Evolutionary conservation across 2,329 filamentous ascomycete species (phyloP).

Genomic region (Colletotrichum aenigma): DNA sequence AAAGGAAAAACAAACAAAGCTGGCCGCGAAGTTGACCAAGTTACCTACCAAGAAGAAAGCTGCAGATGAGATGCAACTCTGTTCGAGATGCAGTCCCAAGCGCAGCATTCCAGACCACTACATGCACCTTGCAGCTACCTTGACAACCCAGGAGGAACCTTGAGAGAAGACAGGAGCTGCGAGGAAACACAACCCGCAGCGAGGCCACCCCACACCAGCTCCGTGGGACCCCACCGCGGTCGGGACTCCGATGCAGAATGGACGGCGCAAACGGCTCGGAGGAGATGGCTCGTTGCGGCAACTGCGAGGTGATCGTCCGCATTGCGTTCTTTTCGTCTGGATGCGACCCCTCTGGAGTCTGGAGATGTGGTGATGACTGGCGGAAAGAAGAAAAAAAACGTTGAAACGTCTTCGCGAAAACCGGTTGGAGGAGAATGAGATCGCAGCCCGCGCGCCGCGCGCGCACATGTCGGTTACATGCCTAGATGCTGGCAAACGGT

Average conservation of each 20-base stretch:
- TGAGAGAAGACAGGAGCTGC: neutral
- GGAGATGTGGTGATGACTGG: neutral
- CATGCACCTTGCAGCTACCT: neutral
- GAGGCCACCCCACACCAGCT: neutral
- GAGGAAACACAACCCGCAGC: neutral
- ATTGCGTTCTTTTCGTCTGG: neutral
- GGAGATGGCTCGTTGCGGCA: slow-evolving; percentile 6
- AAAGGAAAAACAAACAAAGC: neutral
- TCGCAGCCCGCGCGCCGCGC: neutral
- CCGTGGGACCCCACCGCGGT: neutral
- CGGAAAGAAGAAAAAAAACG: neutral
- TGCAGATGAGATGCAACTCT: neutral
- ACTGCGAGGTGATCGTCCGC: neutral
- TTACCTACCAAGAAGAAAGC: neutral
- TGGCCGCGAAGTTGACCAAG: neutral
- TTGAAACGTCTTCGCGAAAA: neutral
- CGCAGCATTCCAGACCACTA: neutral
- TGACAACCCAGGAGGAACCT: neutral
- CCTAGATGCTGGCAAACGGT: neutral
- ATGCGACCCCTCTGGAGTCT: neutral
- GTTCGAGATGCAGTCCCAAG: neutral
- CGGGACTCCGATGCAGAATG: neutral
- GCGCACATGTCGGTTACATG: neutral
- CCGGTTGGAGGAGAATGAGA: neutral
- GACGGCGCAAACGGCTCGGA: slow-evolving; percentile 7